phyloP scores from a whole-genome alignment of 768 basidiomycete genomes.

The Mycena indigotica region DNA sequence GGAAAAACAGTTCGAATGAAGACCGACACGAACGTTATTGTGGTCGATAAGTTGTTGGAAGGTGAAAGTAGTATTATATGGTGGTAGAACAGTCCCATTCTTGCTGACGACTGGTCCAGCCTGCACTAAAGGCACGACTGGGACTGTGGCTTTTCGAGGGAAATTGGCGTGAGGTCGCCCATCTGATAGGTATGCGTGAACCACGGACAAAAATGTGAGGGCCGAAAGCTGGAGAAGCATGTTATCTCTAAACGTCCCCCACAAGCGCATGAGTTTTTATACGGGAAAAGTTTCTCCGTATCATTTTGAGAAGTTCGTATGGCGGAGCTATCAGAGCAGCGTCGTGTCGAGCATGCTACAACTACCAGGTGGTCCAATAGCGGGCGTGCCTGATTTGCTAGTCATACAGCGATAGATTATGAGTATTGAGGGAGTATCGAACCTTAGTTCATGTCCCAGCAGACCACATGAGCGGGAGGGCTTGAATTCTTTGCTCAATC shows the following conservation, averaged over 20 bases:
- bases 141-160: slow-evolving; percentile 40
- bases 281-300: slow-evolving; percentile 4
- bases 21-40: slow-evolving; percentile 29
- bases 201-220: slow-evolving; percentile 19
- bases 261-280: slow-evolving; percentile 11
- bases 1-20: not conserved
- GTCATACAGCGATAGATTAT: no score
- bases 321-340: no score
- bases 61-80: slow-evolving; percentile 48
- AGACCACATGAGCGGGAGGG: no score
- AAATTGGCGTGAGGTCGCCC: slow-evolving; percentile 46
- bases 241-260: not conserved
- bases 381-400: no score
- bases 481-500: no score
- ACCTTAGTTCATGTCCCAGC: no score
- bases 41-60: slow-evolving; percentile 65
- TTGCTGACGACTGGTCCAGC: slow-evolving; percentile 43
- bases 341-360: no score
- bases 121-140: slow-evolving; percentile 30
- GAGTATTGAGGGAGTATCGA: no score
- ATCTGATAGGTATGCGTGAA: slow-evolving; percentile 36
- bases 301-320: no score
- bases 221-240: slow-evolving; percentile 18
- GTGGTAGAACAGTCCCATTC: slow-evolving; percentile 47
- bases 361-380: no score